Evolutionary conservation across 805 yeast genomes (phyloP), one percentile per base, ranked within the genome.

Genomic region (Kregervanrija delftensis): DNA sequence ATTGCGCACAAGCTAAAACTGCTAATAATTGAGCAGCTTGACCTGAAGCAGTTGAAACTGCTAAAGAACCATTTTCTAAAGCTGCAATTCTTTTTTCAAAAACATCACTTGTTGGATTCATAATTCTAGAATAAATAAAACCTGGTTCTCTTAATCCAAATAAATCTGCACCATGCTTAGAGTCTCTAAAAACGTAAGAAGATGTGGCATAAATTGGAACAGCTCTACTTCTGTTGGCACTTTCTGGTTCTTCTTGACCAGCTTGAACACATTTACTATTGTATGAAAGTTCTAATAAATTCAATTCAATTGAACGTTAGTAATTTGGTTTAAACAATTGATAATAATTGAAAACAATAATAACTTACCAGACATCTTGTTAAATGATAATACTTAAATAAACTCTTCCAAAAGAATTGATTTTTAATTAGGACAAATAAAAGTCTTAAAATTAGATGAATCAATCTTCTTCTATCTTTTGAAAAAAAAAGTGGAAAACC

Each of bases 11-110:
- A 45, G 87, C 87, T 33, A 86, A 74, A 62, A 89, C 72, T 15
- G 96, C 95, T 47, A 85, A 61, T 53, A 88, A 79, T 65, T 90
- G 96, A 28, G 98, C 97, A 44, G 97, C 91, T 69, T 90, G 96
- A 50, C 99, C 99, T n/a, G 97, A 89, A 16, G 95, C 66, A 22
- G 84, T 83, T 6, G 96, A 95, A 45, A 91, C 68, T 4, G 96
- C 98, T 48, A 85, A 95, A 42, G 81, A 82, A 60, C 98, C 99
- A 46, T 85, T 83, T 68, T 91, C 99, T 49, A 91, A 76, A 42
- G 95, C 95, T 44, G 96, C 95, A 48, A 91, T 74, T 69, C 99
- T 78, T 63, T 86, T 79, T 68, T 91, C 99, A 51, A 91, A 85
- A 22, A 86, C 91, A 57, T 85, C 95, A 47, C 76, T 83, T 48